These are phyloP conservation scores for Poa pratensis DNA, from an alignment of 176 grass and related monocot species.

Conservation along the genomic window DNA sequence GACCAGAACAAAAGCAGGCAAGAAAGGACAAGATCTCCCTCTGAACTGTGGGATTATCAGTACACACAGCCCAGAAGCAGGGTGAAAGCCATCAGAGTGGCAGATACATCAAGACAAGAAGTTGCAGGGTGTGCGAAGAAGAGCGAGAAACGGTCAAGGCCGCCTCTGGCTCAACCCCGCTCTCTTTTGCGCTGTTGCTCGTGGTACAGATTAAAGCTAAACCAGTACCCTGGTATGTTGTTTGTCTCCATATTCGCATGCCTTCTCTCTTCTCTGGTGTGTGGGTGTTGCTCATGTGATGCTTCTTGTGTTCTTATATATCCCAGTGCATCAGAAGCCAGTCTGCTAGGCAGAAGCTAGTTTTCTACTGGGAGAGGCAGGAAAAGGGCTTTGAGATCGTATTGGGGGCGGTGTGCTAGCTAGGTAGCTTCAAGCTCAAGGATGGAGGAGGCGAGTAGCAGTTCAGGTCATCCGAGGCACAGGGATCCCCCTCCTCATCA, in stretches of 20 bases:
- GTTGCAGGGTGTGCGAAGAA: constrained; percentile 30
- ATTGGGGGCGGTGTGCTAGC: background rate
- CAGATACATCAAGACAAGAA: constrained; percentile 48
- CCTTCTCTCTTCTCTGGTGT: background rate
- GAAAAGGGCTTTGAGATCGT: background rate
- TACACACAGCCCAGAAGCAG: constrained; percentile 7
- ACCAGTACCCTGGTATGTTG: constrained; percentile 33
- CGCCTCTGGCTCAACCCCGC: background rate
- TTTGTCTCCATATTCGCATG: background rate
- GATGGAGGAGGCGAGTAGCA: constrained; percentile 55
- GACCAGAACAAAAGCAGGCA: constrained; percentile 33
- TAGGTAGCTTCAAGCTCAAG: constrained; percentile 8
- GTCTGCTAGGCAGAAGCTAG: background rate
- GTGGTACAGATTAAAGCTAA: constrained; percentile 1
- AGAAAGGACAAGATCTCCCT: constrained; percentile 47
- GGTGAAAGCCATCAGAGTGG: constrained; percentile 22
- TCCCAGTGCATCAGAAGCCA: constrained; percentile 24
- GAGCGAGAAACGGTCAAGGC: constrained; percentile 36
- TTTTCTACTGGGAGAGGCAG: constrained; percentile 18
- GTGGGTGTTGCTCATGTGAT: constrained; percentile 13
- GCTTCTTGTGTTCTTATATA: background rate
- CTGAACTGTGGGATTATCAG: constrained; percentile 42
- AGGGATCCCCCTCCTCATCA: constrained; percentile 23
- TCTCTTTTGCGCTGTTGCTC: constrained; percentile 30
- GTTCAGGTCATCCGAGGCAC: constrained; percentile 49